Conservation (phyloP, 192 early-diverging fungal species). For the Thoreauomyces humboldtii region DNA sequence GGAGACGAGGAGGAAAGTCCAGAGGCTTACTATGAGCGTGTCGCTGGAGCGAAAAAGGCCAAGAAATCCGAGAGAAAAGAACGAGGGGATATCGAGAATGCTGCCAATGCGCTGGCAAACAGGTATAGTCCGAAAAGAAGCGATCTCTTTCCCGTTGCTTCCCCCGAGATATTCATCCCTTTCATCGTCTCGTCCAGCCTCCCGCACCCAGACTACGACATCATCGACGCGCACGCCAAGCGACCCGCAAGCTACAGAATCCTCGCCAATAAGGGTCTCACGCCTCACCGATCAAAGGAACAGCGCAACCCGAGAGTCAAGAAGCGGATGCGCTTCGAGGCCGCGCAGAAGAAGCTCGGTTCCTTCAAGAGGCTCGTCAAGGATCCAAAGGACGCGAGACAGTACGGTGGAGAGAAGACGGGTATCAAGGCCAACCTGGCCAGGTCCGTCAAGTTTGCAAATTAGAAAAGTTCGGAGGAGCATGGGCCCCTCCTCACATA, state of each 20-base stretch:
- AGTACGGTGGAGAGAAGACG: conserved; percentile 89
- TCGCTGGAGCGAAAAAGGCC: conserved; percentile 10
- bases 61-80: conserved; percentile 37
- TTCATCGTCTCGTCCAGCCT: background rate
- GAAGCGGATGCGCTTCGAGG: conserved; percentile 82
- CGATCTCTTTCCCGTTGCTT: background rate
- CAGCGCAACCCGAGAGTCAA: conserved; percentile 94
- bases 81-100: conserved; percentile 15
- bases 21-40: conserved; percentile 38
- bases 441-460: conserved; percentile 72
- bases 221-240: conserved; percentile 60
- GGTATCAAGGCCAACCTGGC: conserved; percentile 88
- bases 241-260: conserved; percentile 84
- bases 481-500: too few species aligned
- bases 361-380: conserved; percentile 67
- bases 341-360: conserved; percentile 85
- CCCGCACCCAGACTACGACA: conserved; percentile 33
- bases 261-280: conserved; percentile 93
- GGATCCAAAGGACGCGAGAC: conserved; percentile 46
- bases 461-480: too few species aligned
- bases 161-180: background rate
- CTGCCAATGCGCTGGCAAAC: conserved; percentile 6
- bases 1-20: conserved; percentile 39
- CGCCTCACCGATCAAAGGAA: conserved; percentile 87
- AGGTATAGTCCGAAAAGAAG: conserved; percentile 1